Percentiles rank a stretch among this genome's conserved stretches.
Evolutionary conservation across 108 stramenopile genomes (phyloP).

Genomic region (Stephanodiscus minutulus): DNA sequence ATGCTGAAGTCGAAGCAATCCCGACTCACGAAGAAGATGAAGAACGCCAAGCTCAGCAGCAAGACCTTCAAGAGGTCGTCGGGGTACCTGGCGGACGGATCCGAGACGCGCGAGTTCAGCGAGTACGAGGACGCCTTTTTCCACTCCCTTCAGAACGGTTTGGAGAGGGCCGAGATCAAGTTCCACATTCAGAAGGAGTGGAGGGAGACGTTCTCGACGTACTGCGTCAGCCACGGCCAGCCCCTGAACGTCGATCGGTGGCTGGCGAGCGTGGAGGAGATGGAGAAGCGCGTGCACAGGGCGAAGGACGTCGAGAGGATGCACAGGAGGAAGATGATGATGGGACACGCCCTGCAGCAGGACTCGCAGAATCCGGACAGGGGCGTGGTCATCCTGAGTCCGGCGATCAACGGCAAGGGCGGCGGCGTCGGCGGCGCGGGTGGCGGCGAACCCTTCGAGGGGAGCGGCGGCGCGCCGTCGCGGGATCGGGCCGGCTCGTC

Average conservation of each 20-base stretch:
- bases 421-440: background rate
- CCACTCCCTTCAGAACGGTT: slow-evolving; percentile 54
- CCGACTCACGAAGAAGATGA: slow-evolving; percentile 91
- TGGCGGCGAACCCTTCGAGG: background rate
- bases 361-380: slow-evolving; percentile 68
- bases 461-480: background rate
- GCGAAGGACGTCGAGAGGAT: slow-evolving; percentile 78
- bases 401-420: background rate
- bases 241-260: slow-evolving; percentile 74
- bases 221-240: slow-evolving; percentile 66
- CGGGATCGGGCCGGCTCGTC: background rate
- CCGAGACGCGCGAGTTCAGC: slow-evolving; percentile 67
- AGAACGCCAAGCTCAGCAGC: slow-evolving; percentile 80
- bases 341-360: slow-evolving; percentile 70
- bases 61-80: slow-evolving; percentile 56
- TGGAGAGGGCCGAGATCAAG: slow-evolving; percentile 76
- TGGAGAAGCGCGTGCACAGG: slow-evolving; percentile 72
- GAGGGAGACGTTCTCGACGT: slow-evolving; percentile 75
- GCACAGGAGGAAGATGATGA: slow-evolving; percentile 80
- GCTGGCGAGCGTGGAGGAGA: slow-evolving; percentile 81
- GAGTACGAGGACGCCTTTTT: slow-evolving; percentile 74
- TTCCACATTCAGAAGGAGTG: slow-evolving; percentile 89
- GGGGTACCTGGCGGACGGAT: slow-evolving; percentile 49
- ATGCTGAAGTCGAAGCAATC: slow-evolving; percentile 89
- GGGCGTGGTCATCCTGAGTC: slow-evolving; percentile 83